phyloP scores from a whole-genome alignment of 2,329 filamentous ascomycete genomes.

The Seiridium cupressi region DNA sequence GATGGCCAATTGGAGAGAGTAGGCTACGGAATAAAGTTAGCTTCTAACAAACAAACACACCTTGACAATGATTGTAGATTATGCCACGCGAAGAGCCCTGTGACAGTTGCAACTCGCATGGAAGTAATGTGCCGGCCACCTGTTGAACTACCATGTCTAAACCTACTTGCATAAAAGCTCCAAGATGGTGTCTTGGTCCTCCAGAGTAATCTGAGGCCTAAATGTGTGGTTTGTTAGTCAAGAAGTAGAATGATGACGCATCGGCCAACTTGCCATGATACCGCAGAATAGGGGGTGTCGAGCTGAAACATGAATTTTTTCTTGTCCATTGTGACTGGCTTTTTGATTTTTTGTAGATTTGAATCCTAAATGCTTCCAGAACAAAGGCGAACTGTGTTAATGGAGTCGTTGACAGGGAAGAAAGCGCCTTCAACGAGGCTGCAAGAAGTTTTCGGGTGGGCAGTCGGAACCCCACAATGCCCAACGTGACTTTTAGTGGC shows the following conservation, averaged over 20 bases:
- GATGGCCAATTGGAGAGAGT: constrained; percentile 60
- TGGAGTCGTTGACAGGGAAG: too few species aligned
- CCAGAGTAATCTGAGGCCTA: constrained; percentile 59
- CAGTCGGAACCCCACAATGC: too few species aligned
- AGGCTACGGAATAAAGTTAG: constrained; percentile 41
- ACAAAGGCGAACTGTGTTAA: too few species aligned
- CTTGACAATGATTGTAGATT: neutral
- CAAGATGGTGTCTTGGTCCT: constrained; percentile 63
- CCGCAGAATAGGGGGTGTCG: constrained; percentile 61
- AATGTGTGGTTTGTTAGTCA: neutral
- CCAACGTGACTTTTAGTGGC: too few species aligned
- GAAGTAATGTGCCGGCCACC: neutral
- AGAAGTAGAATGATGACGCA: neutral
- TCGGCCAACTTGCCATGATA: constrained; percentile 53
- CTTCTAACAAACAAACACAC: too few species aligned
- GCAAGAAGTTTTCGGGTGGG: too few species aligned
- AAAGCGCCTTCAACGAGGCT: too few species aligned
- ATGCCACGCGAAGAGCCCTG: neutral
- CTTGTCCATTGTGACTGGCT: constrained; percentile 40
- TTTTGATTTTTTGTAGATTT: too few species aligned
- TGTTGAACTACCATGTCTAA: neutral
- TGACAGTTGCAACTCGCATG: neutral
- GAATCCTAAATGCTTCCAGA: too few species aligned
- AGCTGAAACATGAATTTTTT: constrained; percentile 64
- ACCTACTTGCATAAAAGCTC: constrained; percentile 66